phyloP scores from a whole-genome alignment of 768 basidiomycete genomes.

The Naganishia vaughanmartiniae region DNA sequence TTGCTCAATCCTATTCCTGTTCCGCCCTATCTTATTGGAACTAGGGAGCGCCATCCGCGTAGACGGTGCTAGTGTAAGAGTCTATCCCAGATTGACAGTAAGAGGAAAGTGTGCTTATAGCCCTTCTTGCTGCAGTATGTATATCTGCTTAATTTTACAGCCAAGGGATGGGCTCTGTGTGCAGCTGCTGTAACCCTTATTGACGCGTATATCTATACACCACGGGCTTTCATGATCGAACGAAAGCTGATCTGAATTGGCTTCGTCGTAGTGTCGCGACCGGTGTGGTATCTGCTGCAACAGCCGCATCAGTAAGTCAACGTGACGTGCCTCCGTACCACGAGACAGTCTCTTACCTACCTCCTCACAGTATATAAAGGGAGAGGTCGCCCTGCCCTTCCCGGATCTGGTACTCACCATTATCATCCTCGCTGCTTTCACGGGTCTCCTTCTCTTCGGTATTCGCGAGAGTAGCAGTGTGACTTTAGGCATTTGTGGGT shows the following conservation, averaged over 20 bases:
- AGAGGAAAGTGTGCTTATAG: slow-evolving; percentile 38
- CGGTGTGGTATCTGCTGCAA: slow-evolving; percentile 69
- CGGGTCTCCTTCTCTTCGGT: slow-evolving; percentile 60
- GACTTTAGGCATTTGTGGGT: slow-evolving; percentile 60
- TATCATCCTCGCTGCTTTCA: slow-evolving; percentile 61
- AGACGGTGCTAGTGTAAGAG: slow-evolving; percentile 67
- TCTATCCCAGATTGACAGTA: slow-evolving; percentile 51
- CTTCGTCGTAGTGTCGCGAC: slow-evolving; percentile 56
- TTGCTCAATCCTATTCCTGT: slow-evolving; percentile 63
- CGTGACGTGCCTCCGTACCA: no score
- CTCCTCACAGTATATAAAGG: slow-evolving; percentile 58
- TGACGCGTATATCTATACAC: slow-evolving; percentile 55
- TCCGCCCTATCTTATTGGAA: slow-evolving; percentile 74
- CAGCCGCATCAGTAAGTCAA: slow-evolving; percentile 57
- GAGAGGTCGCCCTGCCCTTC: slow-evolving; percentile 64
- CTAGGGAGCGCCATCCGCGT: slow-evolving; percentile 68
- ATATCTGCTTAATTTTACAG: slow-evolving; percentile 59
- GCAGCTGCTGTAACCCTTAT: slow-evolving; percentile 68
- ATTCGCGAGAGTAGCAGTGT: slow-evolving; percentile 65
- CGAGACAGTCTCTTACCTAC: neutral
- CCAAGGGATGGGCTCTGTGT: slow-evolving; percentile 63
- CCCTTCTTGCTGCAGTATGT: slow-evolving; percentile 16
- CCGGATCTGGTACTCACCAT: slow-evolving; percentile 59
- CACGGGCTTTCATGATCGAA: neutral
- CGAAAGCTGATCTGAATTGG: neutral